phyloP scores from a whole-genome alignment of 306 rosid genomes.

The Dryas drummondii region DNA sequence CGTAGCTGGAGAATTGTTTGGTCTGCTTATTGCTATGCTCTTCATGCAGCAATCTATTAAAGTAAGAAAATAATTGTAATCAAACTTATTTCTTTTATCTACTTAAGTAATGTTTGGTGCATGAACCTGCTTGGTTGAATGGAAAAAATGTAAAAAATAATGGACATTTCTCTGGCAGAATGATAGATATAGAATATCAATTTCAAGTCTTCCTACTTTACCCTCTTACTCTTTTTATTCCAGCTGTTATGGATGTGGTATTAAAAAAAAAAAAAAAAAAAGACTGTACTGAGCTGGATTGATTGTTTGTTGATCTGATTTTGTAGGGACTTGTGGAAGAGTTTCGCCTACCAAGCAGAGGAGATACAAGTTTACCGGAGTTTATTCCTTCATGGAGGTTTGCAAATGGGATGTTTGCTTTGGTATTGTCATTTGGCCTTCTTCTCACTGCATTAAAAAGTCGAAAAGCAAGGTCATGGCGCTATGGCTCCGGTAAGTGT shows the following conservation, averaged over 20 bases:
- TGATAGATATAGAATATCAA: too few relatives aligned
- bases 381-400: constrained; percentile 91
- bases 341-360: constrained; percentile 68
- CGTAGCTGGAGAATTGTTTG: constrained; percentile 90
- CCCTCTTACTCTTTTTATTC: too few relatives aligned
- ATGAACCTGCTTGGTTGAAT: too few relatives aligned
- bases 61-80: constrained; percentile 38
- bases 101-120: too few relatives aligned
- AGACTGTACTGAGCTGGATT: neutral
- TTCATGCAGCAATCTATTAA: constrained; percentile 95
- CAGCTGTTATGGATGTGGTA: too few relatives aligned
- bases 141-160: too few relatives aligned
- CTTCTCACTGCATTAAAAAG: constrained; percentile 80
- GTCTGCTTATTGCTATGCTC: constrained; percentile 95
- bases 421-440: constrained; percentile 97
- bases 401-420: constrained; percentile 95
- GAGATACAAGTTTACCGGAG: constrained; percentile 40
- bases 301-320: neutral
- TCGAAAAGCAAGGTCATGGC: constrained; percentile 97
- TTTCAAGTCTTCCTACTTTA: too few relatives aligned
- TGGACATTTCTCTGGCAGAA: too few relatives aligned
- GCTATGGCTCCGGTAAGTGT: constrained; percentile 81
- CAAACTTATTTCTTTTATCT: neutral
- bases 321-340: constrained; percentile 86
- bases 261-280: neutral